Evolutionary conservation across 2,329 filamentous ascomycete species (phyloP).

Genomic region (Venturia carpophila): DNA sequence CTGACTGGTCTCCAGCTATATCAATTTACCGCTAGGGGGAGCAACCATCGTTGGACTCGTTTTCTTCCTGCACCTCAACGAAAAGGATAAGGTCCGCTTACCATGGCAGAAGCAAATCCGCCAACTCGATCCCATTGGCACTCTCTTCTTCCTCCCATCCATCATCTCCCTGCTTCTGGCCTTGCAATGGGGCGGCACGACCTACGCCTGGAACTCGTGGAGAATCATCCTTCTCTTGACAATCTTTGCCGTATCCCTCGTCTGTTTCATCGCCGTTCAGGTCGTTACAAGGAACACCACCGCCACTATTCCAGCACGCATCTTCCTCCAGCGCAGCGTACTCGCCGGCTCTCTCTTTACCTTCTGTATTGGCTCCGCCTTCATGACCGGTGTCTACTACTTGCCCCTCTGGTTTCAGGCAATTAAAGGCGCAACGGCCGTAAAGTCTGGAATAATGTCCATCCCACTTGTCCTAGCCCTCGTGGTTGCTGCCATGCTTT

Average conservation of each 20-base stretch:
- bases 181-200: constrained; percentile 31
- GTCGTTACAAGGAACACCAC: constrained; percentile 20
- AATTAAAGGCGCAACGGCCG: constrained; percentile 34
- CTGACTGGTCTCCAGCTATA: constrained; percentile 21
- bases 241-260: constrained; percentile 17
- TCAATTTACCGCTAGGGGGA: constrained; percentile 26
- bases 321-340: constrained; percentile 20
- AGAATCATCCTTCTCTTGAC: constrained; percentile 22
- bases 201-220: constrained; percentile 21
- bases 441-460: constrained; percentile 29
- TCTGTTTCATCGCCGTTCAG: constrained; percentile 25
- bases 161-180: constrained; percentile 30
- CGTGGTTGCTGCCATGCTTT: constrained; percentile 27
- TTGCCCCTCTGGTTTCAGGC: constrained; percentile 38
- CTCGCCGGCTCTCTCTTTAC: constrained; percentile 11
- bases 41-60: constrained; percentile 21
- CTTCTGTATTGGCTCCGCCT: constrained; percentile 12
- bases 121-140: constrained; percentile 32
- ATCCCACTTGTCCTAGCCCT: constrained; percentile 34
- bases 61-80: constrained; percentile 20
- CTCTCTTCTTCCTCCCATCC: constrained; percentile 28
- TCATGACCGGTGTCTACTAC: constrained; percentile 22
- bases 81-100: constrained; percentile 17
- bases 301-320: constrained; percentile 25
- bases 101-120: constrained; percentile 18